These are phyloP conservation scores for Austroboletus eburneus DNA, from an alignment of 768 basidiomycete genomes.

Conservation along the genomic window DNA sequence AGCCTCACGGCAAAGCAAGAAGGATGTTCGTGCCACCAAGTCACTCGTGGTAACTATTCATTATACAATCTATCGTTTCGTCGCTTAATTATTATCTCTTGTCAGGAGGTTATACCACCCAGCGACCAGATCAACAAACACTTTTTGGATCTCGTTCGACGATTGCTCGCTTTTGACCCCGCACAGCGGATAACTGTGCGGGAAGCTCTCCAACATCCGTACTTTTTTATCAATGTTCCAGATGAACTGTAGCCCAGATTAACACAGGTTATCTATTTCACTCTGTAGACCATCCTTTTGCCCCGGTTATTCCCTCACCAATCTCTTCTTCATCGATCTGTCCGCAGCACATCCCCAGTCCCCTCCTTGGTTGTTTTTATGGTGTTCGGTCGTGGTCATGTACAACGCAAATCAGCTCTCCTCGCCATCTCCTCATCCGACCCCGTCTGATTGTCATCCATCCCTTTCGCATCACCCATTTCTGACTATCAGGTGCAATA, in stretches of 20 bases:
- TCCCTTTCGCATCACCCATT: slow-evolving; percentile 17
- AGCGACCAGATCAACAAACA: slow-evolving; percentile 68
- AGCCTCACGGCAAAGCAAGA: slow-evolving; percentile 85
- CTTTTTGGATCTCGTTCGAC: slow-evolving; percentile 85
- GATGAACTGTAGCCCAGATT: slow-evolving; percentile 55
- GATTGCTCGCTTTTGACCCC: slow-evolving; percentile 88
- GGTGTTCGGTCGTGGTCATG: slow-evolving; percentile 35
- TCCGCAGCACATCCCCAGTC: slow-evolving; percentile 19
- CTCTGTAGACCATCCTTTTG: slow-evolving; percentile 31
- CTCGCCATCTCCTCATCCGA: slow-evolving; percentile 27
- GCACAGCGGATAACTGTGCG: slow-evolving; percentile 81
- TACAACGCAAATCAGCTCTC: slow-evolving; percentile 33
- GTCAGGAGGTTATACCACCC: slow-evolving; percentile 80
- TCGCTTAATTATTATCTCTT: slow-evolving; percentile 6
- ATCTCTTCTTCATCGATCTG: slow-evolving; percentile 23
- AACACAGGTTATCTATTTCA: slow-evolving; percentile 33
- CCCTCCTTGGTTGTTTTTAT: slow-evolving; percentile 33
- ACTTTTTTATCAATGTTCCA: slow-evolving; percentile 67
- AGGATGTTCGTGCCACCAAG: slow-evolving; percentile 87
- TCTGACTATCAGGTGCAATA: slow-evolving; percentile 28
- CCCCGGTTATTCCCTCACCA: slow-evolving; percentile 17
- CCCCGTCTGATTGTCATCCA: slow-evolving; percentile 26
- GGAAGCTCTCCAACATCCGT: slow-evolving; percentile 85
- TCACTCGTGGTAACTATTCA: slow-evolving; percentile 58
- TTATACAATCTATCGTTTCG: background rate